Evolutionary conservation across 202 grass and related monocot species (phyloP).

Genomic region (Digitaria exilis): DNA sequence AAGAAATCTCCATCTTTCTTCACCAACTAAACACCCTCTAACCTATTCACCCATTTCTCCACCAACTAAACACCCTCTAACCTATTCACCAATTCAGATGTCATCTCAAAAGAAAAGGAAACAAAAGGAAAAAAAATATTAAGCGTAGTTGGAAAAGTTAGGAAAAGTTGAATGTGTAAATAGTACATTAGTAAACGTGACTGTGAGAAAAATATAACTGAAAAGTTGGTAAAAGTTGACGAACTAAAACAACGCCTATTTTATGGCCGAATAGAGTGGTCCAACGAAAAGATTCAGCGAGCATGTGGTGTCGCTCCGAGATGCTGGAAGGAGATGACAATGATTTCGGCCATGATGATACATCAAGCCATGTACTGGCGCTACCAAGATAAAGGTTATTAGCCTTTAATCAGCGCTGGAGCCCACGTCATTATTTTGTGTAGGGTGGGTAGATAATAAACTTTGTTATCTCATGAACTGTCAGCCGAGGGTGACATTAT

Average conservation of each 20-base stretch:
- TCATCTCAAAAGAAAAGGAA: not conserved
- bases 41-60: no score
- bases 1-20: no score
- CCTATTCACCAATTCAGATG: not conserved
- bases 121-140: no score
- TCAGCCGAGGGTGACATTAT: conserved; percentile 6
- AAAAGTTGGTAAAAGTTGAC: no score
- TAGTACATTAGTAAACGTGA: no score
- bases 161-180: no score
- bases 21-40: no score
- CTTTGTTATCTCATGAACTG: conserved; percentile 12
- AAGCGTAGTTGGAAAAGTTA: no score
- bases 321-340: conserved; percentile 25
- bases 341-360: conserved; percentile 36
- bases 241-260: no score
- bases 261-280: conserved; percentile 13
- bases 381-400: not conserved
- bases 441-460: not conserved
- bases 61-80: no score
- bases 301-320: not conserved
- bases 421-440: conserved; percentile 33
- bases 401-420: not conserved
- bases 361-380: not conserved
- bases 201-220: no score
- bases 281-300: conserved; percentile 6